Percentiles rank a stretch among this genome's conserved stretches.
Evolutionary conservation across 768 basidiomycete species (phyloP).

Genomic region (Hysterangium stoloniferum): DNA sequence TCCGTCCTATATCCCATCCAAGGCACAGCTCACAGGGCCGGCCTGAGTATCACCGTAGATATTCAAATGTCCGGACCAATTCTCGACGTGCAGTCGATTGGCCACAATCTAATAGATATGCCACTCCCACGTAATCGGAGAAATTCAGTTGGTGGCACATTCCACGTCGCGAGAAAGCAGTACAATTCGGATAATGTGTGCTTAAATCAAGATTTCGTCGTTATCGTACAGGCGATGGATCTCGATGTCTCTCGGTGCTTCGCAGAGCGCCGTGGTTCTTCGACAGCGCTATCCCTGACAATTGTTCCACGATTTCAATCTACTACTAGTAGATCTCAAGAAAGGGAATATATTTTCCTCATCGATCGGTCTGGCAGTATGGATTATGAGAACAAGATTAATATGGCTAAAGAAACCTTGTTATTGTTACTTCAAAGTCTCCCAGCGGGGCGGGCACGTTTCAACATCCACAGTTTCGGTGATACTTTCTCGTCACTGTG

Average conservation of each 20-base stretch:
- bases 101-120: conserved; percentile 19
- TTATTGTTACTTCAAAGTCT: conserved; percentile 36
- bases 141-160: conserved; percentile 29
- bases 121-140: conserved; percentile 27
- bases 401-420: conserved; percentile 41
- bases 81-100: conserved; percentile 19
- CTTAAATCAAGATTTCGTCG: conserved; percentile 42
- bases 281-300: conserved; percentile 44
- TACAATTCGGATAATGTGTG: conserved; percentile 34
- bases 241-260: conserved; percentile 51
- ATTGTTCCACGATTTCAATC: conserved; percentile 46
- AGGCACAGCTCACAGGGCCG: conserved; percentile 13
- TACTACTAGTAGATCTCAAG: conserved; percentile 36
- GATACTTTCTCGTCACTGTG: not conserved
- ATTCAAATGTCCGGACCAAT: conserved; percentile 45
- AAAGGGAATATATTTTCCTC: conserved; percentile 44
- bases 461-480: conserved; percentile 53
- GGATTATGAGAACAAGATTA: conserved; percentile 29
- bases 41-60: conserved; percentile 33
- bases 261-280: conserved; percentile 33
- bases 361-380: conserved; percentile 56
- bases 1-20: not conserved
- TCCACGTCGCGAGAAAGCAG: conserved; percentile 32
- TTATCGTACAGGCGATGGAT: conserved; percentile 39
- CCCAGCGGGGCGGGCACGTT: conserved; percentile 37